These are phyloP conservation scores for Aechmea fasciata DNA, from an alignment of 176 grass and related monocot genomes.

Conservation along the genomic window DNA sequence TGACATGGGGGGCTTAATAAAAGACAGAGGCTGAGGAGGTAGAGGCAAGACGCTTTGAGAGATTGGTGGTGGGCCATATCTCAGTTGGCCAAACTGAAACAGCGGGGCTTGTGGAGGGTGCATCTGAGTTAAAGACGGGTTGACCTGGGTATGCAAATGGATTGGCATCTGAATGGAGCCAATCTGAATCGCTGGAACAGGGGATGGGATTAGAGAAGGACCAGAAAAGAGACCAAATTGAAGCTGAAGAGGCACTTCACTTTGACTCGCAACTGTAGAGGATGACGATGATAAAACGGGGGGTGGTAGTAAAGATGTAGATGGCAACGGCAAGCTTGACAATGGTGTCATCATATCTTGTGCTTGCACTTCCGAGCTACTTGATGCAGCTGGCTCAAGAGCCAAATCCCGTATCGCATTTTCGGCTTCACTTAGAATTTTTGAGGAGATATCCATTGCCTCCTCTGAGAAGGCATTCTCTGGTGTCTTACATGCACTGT, in stretches of 20 bases:
- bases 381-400: conserved; percentile 36
- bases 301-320: conserved; percentile 28
- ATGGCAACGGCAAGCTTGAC: conserved; percentile 44
- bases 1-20: conserved; percentile 31
- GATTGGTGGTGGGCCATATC: conserved; percentile 44
- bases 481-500: conserved; percentile 25
- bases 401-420: conserved; percentile 46
- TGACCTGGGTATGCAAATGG: conserved; percentile 67
- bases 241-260: conserved; percentile 54
- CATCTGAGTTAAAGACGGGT: conserved; percentile 45
- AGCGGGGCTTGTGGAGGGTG: conserved; percentile 53
- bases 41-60: conserved; percentile 28
- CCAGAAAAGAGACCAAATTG: conserved; percentile 95
- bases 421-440: conserved; percentile 45
- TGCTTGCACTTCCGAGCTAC: conserved; percentile 9
- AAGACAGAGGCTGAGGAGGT: conserved; percentile 32
- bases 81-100: conserved; percentile 91
- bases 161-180: conserved; percentile 99
- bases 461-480: not conserved
- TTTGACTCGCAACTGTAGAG: conserved; percentile 32
- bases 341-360: conserved; percentile 19
- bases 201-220: conserved; percentile 85
- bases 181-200: conserved; percentile 89
- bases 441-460: conserved; percentile 25
- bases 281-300: conserved; percentile 32